Percentiles rank a stretch among this genome's conserved stretches.
Evolutionary conservation across 768 basidiomycete species (phyloP).

Genomic region (Rhizopogon vinicolor): DNA sequence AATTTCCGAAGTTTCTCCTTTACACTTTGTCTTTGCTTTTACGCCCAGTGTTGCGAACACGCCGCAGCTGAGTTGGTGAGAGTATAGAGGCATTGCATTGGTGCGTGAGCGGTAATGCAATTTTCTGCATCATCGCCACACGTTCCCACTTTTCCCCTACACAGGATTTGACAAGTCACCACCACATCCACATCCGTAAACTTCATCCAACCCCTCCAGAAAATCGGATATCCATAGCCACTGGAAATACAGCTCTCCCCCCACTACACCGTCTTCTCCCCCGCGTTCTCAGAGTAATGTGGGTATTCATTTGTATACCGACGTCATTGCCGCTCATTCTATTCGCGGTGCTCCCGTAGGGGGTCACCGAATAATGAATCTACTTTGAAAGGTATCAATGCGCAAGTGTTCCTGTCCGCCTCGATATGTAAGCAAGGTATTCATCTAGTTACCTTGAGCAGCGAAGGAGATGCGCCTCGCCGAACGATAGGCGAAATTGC

Average conservation of each 20-base stretch:
- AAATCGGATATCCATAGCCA: not conserved
- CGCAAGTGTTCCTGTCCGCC: slow-evolving; percentile 13
- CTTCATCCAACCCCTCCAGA: not conserved
- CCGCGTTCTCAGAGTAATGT: not conserved
- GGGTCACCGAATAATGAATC: slow-evolving; percentile 18
- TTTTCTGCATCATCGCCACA: slow-evolving; percentile 1
- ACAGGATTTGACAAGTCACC: not conserved
- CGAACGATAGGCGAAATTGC: slow-evolving; percentile 39
- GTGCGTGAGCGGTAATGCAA: slow-evolving; percentile 9
- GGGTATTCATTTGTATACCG: not conserved
- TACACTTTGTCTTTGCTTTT: slow-evolving; percentile 13
- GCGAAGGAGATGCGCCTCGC: slow-evolving; percentile 22
- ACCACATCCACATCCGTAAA: not conserved
- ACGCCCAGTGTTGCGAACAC: slow-evolving; percentile 5
- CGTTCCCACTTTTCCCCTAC: slow-evolving; percentile 4
- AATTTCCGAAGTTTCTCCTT: slow-evolving; percentile 19
- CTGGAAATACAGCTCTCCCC: not conserved
- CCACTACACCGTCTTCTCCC: not conserved
- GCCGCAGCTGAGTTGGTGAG: slow-evolving; percentile 4
- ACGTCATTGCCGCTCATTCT: slow-evolving; percentile 9
- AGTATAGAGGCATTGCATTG: slow-evolving; percentile 6
- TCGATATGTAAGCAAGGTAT: not conserved
- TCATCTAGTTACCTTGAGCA: slow-evolving; percentile 11
- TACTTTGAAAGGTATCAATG: slow-evolving; percentile 15
- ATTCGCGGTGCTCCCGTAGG: slow-evolving; percentile 18